phyloP scores from a whole-genome alignment of 2,329 filamentous ascomycete genomes.

The Ceratocystis lukuohia region DNA sequence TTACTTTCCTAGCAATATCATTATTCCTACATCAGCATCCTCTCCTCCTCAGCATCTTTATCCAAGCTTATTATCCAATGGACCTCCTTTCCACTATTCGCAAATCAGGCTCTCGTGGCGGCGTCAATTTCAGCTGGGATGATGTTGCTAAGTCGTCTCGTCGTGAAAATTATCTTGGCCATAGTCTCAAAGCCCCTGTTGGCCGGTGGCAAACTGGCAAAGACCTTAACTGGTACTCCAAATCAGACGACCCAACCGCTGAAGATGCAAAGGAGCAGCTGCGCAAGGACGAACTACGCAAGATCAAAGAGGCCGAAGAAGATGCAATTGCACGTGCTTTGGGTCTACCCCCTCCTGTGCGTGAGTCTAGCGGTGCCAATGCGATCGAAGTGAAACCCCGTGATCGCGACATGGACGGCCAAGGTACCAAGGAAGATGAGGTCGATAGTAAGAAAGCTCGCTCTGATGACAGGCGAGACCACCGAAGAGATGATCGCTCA shows the following conservation, averaged over 20 bases:
- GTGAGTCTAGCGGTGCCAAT: constrained; percentile 50
- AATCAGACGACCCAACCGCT: constrained; percentile 35
- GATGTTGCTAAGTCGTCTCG: constrained; percentile 78
- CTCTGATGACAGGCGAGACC: too few species aligned
- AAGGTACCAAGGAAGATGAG: constrained; percentile 2
- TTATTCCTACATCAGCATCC: not conserved
- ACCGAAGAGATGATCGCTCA: not conserved
- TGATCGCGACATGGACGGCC: not conserved
- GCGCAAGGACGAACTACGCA: constrained; percentile 62
- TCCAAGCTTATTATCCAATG: constrained; percentile 40
- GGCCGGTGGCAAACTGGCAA: constrained; percentile 80
- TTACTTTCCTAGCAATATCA: not conserved
- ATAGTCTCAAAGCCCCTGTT: constrained; percentile 82
- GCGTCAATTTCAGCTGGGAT: constrained; percentile 93
- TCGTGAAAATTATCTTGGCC: constrained; percentile 80
- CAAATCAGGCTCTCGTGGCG: constrained; percentile 81
- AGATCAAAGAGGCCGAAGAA: constrained; percentile 81
- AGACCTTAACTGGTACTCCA: constrained; percentile 52
- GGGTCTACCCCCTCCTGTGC: constrained; percentile 57
- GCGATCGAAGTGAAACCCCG: constrained; percentile 43
- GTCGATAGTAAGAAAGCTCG: not conserved
- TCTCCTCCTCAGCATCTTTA: too few species aligned
- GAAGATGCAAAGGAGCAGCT: constrained; percentile 39
- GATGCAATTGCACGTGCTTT: constrained; percentile 76
- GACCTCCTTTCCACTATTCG: constrained; percentile 86